A percentile compares a stretch with the other conserved stretches of the same genome.
These are phyloP conservation scores for Yamadazyma triangularis DNA, from an alignment of 1,139 yeast genomes.

Conservation along the genomic window DNA sequence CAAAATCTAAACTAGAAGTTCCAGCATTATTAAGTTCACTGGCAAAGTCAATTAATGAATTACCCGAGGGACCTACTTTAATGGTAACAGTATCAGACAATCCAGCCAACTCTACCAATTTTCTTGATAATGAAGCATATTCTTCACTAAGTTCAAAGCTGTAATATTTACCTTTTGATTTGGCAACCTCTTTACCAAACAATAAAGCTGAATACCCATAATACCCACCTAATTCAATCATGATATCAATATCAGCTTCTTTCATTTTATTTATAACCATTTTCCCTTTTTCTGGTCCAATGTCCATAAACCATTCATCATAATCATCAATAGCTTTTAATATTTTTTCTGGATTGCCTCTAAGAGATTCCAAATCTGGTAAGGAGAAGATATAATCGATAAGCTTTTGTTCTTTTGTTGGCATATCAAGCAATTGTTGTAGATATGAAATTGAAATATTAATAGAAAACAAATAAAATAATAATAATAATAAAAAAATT, in stretches of 20 bases:
- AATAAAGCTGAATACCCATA: constrained; percentile 42
- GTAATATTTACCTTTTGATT: constrained; percentile 25
- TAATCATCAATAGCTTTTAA: constrained; percentile 28
- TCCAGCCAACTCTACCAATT: constrained; percentile 35
- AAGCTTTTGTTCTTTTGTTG: constrained; percentile 8
- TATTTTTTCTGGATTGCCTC: constrained; percentile 22
- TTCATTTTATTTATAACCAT: constrained; percentile 21
- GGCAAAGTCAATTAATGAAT: constrained; percentile 23
- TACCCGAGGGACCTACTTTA: constrained; percentile 34
- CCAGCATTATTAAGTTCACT: constrained; percentile 4
- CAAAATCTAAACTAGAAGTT: constrained; percentile 23
- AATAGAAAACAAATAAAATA: too few relatives aligned
- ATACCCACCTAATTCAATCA: constrained; percentile 43
- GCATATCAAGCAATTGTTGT: too few relatives aligned
- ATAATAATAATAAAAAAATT: too few relatives aligned
- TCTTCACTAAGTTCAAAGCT: constrained; percentile 33
- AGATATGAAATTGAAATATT: too few relatives aligned
- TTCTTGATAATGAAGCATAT: constrained; percentile 30
- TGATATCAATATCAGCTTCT: constrained; percentile 23
- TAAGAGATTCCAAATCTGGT: constrained; percentile 4
- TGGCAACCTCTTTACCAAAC: constrained; percentile 24
- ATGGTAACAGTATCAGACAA: constrained; percentile 26
- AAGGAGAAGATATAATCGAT: constrained; percentile 3
- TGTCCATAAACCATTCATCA: constrained; percentile 19
- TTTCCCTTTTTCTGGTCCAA: constrained; percentile 34